Conservation (phyloP, 148 eudicot species). For the Camellia granthamiana region DNA sequence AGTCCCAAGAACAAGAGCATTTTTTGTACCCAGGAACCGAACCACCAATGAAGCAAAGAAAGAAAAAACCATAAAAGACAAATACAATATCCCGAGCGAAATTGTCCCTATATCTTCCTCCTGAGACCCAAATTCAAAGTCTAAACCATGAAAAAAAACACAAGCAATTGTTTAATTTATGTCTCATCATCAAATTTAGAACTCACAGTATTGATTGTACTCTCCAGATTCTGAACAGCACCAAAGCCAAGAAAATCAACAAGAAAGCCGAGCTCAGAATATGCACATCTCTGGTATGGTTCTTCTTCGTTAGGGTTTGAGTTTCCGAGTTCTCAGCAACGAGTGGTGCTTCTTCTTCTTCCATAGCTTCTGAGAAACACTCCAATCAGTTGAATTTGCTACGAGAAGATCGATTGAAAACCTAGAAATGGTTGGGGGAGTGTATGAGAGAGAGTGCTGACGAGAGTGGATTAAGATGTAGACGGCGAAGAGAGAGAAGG, state of each 20-base stretch:
- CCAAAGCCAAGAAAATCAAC: conserved; percentile 85
- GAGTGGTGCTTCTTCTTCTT: conserved; percentile 51
- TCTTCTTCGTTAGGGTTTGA: conserved; percentile 19
- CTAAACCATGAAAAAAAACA: neutral
- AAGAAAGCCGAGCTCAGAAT: conserved; percentile 73
- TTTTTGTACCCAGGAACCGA: conserved; percentile 68
- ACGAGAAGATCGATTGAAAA: neutral
- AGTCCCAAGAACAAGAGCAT: conserved; percentile 74
- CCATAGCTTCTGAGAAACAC: conserved; percentile 18
- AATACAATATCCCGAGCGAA: conserved; percentile 85
- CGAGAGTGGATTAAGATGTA: neutral
- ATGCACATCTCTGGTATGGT: conserved; percentile 63
- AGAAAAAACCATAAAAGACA: conserved; percentile 74
- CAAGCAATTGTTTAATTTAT: no score
- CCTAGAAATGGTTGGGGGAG: neutral
- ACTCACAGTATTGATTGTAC: conserved; percentile 79
- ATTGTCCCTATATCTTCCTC: conserved; percentile 81
- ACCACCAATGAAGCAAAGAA: conserved; percentile 75
- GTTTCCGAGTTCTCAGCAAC: conserved; percentile 32
- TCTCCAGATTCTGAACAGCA: conserved; percentile 88
- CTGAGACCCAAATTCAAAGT: conserved; percentile 34
- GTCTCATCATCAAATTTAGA: neutral
- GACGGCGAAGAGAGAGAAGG: neutral
- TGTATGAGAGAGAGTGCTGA: neutral
- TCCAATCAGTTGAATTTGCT: neutral